Evolutionary conservation across 1,284 basidiomycete species (phyloP).

Genomic region (Irpex sp.): DNA sequence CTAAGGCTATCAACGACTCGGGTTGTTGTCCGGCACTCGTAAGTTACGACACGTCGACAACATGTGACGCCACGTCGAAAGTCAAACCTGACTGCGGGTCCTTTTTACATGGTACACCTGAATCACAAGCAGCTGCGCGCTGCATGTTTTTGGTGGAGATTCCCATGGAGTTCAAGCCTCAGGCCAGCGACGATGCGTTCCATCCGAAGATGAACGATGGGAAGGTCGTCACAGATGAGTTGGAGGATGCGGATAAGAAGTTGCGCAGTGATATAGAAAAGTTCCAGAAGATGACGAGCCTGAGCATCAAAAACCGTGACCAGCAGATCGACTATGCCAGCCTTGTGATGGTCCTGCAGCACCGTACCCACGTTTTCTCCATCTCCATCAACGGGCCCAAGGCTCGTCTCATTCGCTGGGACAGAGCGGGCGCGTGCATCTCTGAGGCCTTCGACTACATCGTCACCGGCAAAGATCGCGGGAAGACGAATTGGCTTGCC

Average conservation of each 20-base stretch:
- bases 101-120: not conserved
- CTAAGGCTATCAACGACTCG: not conserved
- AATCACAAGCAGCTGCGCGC: not conserved
- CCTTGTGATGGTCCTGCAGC: not conserved
- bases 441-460: constrained; percentile 4
- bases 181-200: not conserved
- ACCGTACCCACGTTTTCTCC: constrained; percentile 3
- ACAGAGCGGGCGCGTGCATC: constrained; percentile 3
- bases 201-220: not conserved
- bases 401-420: constrained; percentile 10
- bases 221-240: not conserved
- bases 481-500: not conserved
- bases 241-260: not conserved
- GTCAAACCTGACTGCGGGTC: not conserved
- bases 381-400: not conserved
- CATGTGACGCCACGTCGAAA: not conserved
- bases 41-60: not conserved
- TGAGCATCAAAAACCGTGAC: not conserved
- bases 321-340: not conserved
- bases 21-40: not conserved
- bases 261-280: not conserved
- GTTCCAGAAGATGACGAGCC: not conserved
- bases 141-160: not conserved
- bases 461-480: not conserved
- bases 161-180: not conserved